Evolutionary conservation across 345 rosid genomes (phyloP), one percentile per base, ranked within the genome.

Genomic region (Aethionema arabicum): DNA sequence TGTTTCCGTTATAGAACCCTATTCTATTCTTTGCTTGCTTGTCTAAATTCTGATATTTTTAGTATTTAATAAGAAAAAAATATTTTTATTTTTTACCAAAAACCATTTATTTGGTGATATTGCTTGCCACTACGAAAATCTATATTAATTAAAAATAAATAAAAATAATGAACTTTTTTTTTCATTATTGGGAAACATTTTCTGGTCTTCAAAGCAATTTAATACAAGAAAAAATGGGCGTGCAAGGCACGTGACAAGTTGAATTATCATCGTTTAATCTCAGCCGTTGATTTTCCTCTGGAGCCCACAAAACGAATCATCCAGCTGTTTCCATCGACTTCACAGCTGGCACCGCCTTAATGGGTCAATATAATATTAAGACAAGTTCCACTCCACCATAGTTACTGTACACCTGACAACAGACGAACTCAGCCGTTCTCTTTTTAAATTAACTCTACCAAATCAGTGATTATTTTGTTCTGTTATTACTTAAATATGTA

Each of bases 171-270:
- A 45, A 37, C 30, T 66, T 3, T 13, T 10, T 49, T 59, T 37
- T 31, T 21, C 27, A 21, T 21, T 49, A 38, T 14, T 39, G 50
- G n/a, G 33, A 50, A 41, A 60, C 61, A 36, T 36, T 53, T 54
- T 69, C 68, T 56, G 63, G 51, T 49, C 32, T 55, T 8, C 16
- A 47, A 40, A 37, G 15, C 58, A 37, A 27, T 31, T 14, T 12
- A 45, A 7, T 11, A 69, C 50, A 46, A 48, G 65, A 40, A 63
- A 42, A 56, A 42, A 56, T 32, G 35, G 40, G 47, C 55, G 59
- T 63, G 65, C 69, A 64, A 65, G 43, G 75, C 75, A 71, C 70
- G 70, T 71, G 75, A 43, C 65, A 71, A 65, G 66, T 64, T 57
- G 66, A 11, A 49, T 31, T 33, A 43, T 46, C 52, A 69, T 41